A percentile compares a stretch with the other conserved stretches of the same genome.
phyloP scores from a whole-genome alignment of 768 basidiomycete species.

The Suillus plorans region DNA sequence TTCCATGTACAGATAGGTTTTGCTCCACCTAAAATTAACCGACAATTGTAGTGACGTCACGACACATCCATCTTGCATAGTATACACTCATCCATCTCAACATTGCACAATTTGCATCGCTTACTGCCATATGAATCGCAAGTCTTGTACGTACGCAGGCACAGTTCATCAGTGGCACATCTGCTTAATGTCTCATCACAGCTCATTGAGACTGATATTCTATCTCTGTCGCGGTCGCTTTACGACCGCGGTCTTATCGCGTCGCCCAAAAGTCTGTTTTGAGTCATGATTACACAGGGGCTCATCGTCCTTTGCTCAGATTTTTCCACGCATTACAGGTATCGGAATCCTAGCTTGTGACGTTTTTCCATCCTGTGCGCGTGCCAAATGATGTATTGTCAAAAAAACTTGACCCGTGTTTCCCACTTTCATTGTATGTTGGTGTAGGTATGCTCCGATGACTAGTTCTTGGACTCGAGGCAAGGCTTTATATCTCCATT shows the following conservation, averaged over 20 bases:
- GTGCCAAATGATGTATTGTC: background rate
- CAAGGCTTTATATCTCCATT: background rate
- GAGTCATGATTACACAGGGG: background rate
- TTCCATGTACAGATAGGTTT: background rate
- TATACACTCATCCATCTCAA: background rate
- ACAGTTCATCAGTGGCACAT: background rate
- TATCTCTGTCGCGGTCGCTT: background rate
- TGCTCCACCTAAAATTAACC: background rate
- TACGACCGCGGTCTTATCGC: constrained; percentile 57
- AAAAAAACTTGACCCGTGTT: background rate
- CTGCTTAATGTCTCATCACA: constrained; percentile 27
- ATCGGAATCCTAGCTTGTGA: constrained; percentile 35
- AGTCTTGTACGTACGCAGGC: constrained; percentile 26
- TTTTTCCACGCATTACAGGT: constrained; percentile 79
- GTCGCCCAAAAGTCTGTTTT: constrained; percentile 79
- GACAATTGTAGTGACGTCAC: constrained; percentile 7
- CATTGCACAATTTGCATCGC: background rate
- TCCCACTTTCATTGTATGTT: background rate
- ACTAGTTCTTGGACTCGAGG: background rate
- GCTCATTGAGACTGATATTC: constrained; percentile 74
- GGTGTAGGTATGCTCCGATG: background rate
- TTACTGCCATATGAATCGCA: constrained; percentile 83
- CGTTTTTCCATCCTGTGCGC: background rate
- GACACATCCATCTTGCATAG: background rate
- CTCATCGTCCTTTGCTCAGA: constrained; percentile 39